phyloP scores from a whole-genome alignment of 768 basidiomycete species.

The Gymnopilus dilepis region DNA sequence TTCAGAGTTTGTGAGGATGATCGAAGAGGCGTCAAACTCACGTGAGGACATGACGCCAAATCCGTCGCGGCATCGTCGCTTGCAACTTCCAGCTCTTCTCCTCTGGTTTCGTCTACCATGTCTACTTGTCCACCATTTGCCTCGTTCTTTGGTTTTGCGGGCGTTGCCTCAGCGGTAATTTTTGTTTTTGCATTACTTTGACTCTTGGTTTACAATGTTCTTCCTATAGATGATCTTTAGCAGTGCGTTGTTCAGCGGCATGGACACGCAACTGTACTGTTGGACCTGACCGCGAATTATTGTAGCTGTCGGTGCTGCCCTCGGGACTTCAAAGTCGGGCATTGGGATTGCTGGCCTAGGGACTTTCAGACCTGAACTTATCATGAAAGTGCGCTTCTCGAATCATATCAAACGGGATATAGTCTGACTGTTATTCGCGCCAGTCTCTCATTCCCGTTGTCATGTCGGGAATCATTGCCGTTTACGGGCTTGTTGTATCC shows the following conservation, averaged over 20 bases:
- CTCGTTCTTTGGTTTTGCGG: conserved; percentile 97
- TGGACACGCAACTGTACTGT: not conserved
- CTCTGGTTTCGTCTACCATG: conserved; percentile 41
- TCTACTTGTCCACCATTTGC: conserved; percentile 90
- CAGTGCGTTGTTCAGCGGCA: conserved; percentile 60
- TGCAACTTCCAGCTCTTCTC: not conserved
- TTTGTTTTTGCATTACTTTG: not conserved
- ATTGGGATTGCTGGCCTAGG: conserved; percentile 97
- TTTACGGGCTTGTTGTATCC: conserved; percentile 95
- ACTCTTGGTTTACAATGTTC: not conserved
- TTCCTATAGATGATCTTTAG: conserved; percentile 86
- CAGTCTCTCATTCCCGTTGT: conserved; percentile 96
- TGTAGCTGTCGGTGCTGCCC: conserved; percentile 90
- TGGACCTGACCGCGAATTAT: not conserved
- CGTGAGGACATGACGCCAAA: not conserved
- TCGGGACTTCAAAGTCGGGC: conserved; percentile 95
- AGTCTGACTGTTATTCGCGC: not conserved
- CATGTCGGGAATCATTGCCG: conserved; percentile 98
- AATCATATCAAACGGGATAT: not conserved
- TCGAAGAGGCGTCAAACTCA: not conserved
- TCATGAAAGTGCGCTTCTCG: conserved; percentile 83
- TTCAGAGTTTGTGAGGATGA: not conserved
- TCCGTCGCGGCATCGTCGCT: not conserved
- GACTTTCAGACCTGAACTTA: conserved; percentile 91
- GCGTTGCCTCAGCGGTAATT: conserved; percentile 91